phyloP scores from a whole-genome alignment of 192 early-diverging fungal genomes.

The Mortierella hygrophila region DNA sequence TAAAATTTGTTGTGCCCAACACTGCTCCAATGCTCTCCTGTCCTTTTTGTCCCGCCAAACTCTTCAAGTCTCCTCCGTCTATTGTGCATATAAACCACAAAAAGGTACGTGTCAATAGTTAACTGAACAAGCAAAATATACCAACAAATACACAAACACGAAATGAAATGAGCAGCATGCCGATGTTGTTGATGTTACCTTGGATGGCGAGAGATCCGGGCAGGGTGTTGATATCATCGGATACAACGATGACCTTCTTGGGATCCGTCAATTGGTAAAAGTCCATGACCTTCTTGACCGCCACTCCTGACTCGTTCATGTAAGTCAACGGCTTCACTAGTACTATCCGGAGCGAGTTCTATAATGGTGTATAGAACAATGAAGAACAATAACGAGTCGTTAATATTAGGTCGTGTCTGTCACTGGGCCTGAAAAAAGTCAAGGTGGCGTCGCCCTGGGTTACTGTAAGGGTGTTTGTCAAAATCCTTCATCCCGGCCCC shows the following conservation, averaged over 20 bases:
- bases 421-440: background rate
- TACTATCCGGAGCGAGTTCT: conserved; percentile 67
- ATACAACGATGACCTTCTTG: conserved; percentile 69
- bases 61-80: conserved; percentile 61
- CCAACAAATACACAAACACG: background rate
- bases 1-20: conserved; percentile 64
- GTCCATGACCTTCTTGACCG: conserved; percentile 65
- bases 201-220: conserved; percentile 70
- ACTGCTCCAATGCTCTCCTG: conserved; percentile 61
- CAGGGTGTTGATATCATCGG: conserved; percentile 70
- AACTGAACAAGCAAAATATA: background rate
- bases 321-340: conserved; percentile 67
- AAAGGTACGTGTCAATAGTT: background rate
- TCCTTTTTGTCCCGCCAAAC: conserved; percentile 66
- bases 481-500: background rate
- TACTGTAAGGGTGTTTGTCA: background rate
- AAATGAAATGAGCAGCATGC: background rate
- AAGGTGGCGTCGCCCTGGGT: background rate
- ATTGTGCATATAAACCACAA: background rate
- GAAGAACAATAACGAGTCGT: too few species aligned
- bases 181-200: conserved; percentile 28
- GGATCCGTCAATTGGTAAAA: conserved; percentile 61
- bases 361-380: background rate
- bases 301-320: conserved; percentile 69
- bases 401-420: background rate